These are phyloP conservation scores for Vaccinium darrowii DNA, from an alignment of 148 eudicot species.

Conservation along the genomic window DNA sequence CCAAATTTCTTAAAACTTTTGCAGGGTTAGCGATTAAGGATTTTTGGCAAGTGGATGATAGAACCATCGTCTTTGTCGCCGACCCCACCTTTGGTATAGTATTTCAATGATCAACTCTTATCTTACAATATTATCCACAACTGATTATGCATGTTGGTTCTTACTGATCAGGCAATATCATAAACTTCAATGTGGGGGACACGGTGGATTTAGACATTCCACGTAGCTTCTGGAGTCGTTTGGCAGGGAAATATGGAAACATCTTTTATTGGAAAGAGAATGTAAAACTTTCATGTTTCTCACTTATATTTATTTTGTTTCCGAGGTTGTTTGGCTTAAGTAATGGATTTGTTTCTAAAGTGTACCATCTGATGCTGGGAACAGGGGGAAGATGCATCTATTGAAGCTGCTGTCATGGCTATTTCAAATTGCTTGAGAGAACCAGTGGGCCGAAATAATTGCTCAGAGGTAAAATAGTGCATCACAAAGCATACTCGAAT, in stretches of 20 bases:
- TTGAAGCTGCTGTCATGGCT: conserved; percentile 94
- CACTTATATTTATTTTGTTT: neutral
- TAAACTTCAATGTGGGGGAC: conserved; percentile 87
- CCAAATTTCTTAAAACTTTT: conserved; percentile 5
- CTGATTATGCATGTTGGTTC: neutral
- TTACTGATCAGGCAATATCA: conserved; percentile 63
- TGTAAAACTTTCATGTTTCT: conserved; percentile 31
- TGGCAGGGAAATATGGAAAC: conserved; percentile 92
- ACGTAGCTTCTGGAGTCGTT: conserved; percentile 92
- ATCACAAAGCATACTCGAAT: neutral
- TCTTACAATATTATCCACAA: neutral
- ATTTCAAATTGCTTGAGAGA: conserved; percentile 78
- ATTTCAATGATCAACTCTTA: conserved; percentile 2
- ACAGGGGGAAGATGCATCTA: conserved; percentile 90
- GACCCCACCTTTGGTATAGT: conserved; percentile 87
- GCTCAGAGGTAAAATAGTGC: conserved; percentile 68
- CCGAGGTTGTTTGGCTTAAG: neutral
- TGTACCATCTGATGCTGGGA: neutral
- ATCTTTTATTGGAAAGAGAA: conserved; percentile 97
- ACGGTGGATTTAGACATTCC: conserved; percentile 81
- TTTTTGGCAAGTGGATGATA: conserved; percentile 91
- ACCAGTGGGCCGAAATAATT: conserved; percentile 77
- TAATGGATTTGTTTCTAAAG: neutral
- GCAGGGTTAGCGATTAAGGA: conserved; percentile 91
- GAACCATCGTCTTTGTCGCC: conserved; percentile 89